Conservation (phyloP, 345 rosid species). For the Capsella bursapastoris region DNA sequence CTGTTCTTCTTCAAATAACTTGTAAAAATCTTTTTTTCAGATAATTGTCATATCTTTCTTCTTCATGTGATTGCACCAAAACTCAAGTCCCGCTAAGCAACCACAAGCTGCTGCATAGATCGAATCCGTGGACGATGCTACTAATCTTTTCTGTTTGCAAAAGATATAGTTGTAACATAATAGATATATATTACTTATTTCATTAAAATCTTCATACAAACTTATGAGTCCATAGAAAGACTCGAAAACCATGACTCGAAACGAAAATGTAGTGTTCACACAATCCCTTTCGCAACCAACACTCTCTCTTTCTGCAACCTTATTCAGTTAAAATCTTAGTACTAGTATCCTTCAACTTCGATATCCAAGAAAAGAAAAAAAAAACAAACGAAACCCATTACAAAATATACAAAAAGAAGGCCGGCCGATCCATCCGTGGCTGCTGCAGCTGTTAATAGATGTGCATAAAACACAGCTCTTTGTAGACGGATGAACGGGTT, state of each 20-base stretch:
- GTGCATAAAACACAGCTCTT: constrained; percentile 69
- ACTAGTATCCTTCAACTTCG: constrained; percentile 14
- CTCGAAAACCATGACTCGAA: constrained; percentile 16
- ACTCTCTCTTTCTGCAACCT: not conserved
- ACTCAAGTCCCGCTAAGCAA: not conserved
- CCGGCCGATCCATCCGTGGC: constrained; percentile 38
- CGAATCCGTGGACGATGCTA: not conserved
- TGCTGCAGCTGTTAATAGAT: constrained; percentile 62
- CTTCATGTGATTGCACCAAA: not conserved
- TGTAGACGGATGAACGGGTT: constrained; percentile 58
- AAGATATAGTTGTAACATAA: not conserved
- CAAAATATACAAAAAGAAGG: constrained; percentile 30
- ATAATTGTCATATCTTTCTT: no score
- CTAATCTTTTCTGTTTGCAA: not conserved
- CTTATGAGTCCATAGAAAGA: constrained; percentile 21
- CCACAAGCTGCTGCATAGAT: not conserved
- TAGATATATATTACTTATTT: constrained; percentile 19
- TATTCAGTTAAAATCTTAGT: constrained; percentile 22
- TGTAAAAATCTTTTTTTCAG: no score
- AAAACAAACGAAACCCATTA: constrained; percentile 25
- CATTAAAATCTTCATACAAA: constrained; percentile 32
- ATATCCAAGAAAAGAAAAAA: not conserved
- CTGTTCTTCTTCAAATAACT: no score
- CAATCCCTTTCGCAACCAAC: constrained; percentile 28
- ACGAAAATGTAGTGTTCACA: not conserved